Evolutionary conservation across 495 filamentous ascomycete genomes (phyloP).

Genomic region (Lophiostoma macrostomum): DNA sequence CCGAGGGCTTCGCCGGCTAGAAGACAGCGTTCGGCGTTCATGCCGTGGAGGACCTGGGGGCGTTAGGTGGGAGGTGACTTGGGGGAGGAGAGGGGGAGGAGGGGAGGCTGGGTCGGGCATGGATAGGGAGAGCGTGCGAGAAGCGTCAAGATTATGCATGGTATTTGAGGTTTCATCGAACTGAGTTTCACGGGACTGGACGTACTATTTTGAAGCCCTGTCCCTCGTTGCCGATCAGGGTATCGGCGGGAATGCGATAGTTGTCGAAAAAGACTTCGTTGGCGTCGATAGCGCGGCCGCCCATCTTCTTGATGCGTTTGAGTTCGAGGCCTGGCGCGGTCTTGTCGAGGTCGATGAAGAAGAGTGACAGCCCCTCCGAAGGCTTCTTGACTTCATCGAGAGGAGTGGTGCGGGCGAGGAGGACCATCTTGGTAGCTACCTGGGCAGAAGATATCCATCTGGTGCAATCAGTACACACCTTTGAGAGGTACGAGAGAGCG

Average conservation of each 20-base stretch:
- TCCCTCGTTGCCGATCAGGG: conserved; percentile 65
- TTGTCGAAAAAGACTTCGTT: conserved; percentile 83
- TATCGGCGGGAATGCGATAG: conserved; percentile 58
- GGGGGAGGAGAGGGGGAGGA: neutral
- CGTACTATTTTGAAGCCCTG: conserved; percentile 66
- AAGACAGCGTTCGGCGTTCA: conserved; percentile 79
- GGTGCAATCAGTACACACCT: conserved; percentile 6
- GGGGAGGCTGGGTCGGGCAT: neutral
- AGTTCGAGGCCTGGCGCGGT: conserved; percentile 57
- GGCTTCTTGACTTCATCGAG: conserved; percentile 62
- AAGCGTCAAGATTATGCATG: too few relatives aligned
- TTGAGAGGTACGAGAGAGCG: neutral
- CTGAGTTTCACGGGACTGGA: neutral
- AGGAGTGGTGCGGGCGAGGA: conserved; percentile 70
- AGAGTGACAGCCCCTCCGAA: conserved; percentile 68
- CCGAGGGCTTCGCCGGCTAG: conserved; percentile 75
- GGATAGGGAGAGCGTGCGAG: too few relatives aligned
- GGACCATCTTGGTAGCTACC: conserved; percentile 72
- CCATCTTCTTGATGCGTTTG: conserved; percentile 77
- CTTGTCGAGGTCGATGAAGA: conserved; percentile 71
- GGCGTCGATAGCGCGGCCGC: conserved; percentile 72
- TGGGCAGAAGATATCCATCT: conserved; percentile 74
- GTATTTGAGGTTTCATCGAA: too few relatives aligned
- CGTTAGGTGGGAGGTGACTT: neutral
- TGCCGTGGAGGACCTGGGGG: conserved; percentile 63